Evolutionary conservation across 2,329 filamentous ascomycete species (phyloP), one percentile per base, ranked within the genome.

Genomic region (Fusarium stilboides): DNA sequence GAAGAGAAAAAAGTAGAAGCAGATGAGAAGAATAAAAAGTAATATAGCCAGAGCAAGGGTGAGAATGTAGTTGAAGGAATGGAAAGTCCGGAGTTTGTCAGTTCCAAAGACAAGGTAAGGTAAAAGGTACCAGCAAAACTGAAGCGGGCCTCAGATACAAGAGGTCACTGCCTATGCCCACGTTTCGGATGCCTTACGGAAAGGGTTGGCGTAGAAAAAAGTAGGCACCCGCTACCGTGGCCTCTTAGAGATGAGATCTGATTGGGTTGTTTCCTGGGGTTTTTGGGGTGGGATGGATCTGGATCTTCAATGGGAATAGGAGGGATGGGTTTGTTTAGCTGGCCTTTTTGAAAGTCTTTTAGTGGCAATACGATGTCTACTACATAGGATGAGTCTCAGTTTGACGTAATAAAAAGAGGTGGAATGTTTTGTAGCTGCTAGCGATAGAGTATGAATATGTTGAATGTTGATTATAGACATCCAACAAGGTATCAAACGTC

Each of bases 201-300:
- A 61, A 36, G 62, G 63, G 46, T 63, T 64, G 66, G 65, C 65
- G 61, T 58, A 40, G 51, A 17, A 53, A 60, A 60, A 57, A 68
- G 45, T 33, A 57, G 51, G 52, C 68, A 66, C 40, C 60, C 68
- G 68, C 68, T 71, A 71, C 68, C 68, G 68, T 71, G 68, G 68
- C 68, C 68, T 71, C 62, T 67, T 37, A 58, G 42, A 20, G 36
- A 52, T 66, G 61, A 24, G 46, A 55, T 59, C n/a, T 69, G 66
- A 69, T 69, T 69, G 66, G 66, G 14, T 49, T 54, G 20, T 39
- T 37, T 51, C 20, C 17, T 58, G 22, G 39, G 55, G 19, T 17
- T 31, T 50, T 42, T 40, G 15, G 8, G 37, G 57, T 50, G 42
- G 42, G 53, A 68, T 68, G 57, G 66, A 70, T 59, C 62, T 67